Evolutionary conservation across 768 basidiomycete species (phyloP), one percentile per base, ranked within the genome.

Genomic region (Termitomyces sp.): DNA sequence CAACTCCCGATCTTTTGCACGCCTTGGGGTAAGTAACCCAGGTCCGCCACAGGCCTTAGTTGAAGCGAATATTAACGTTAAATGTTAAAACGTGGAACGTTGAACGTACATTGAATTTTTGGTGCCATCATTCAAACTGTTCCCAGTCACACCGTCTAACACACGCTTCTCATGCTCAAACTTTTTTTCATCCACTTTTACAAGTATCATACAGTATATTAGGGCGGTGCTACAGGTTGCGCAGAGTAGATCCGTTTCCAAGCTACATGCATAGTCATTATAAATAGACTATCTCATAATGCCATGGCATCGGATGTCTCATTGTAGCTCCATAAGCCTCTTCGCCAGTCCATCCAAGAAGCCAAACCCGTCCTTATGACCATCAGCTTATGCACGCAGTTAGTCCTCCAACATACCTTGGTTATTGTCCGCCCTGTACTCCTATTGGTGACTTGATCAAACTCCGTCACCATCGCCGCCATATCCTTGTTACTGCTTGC

Each of bases 371-470:
- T 88, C 85, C 77, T 79, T 38, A 50, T 32, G 42, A 40, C 43
- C 47, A 55, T 54, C 35, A 52, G 12, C 44, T 37, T 5, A 21
- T 28, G 35, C 7, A n/a, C 26, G 12, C 45, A 38, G 40, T 53
- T 52, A 34, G 32, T 56, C 34, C 41, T 40, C 14, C 30, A 37
- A 30, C 61, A 30, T 58, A 79, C 80, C 78, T 90, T 91, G 34
- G 87, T 90, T 52, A 91, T 74, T 48, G 84, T 88, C 59, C 85
- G 76, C 41, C 86, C 84, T 37, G 74, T 83, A 62, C 82, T 84
- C 65, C 77, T 77, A 66, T 87, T 82, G 32, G 85, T 88, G 52
- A 87, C 80, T 47, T 76, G 73, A 22, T 83, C 83, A 67, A 91
- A 91, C 48, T 88, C 87, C 8, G 78, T 75, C 7, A 90, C 80